Percentiles rank a stretch among this genome's conserved stretches.
These are phyloP conservation scores for Echeveria elegans DNA, from an alignment of 164 flowering plant genomes.

Conservation along the genomic window DNA sequence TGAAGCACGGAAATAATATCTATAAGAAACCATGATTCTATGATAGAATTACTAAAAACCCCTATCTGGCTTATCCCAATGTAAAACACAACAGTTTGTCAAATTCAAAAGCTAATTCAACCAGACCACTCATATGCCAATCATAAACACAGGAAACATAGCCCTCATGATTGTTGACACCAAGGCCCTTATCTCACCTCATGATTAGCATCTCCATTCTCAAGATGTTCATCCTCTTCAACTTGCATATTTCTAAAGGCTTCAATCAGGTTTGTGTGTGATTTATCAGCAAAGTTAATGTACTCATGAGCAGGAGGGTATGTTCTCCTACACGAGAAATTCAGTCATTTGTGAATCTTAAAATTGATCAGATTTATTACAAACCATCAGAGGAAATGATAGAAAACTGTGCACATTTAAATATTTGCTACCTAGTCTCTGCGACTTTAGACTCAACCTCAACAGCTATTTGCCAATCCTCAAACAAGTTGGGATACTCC, in stretches of 20 bases:
- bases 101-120: too few species aligned
- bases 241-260: slow-evolving; percentile 50
- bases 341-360: not conserved
- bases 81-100: too few species aligned
- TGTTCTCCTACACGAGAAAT: slow-evolving; percentile 30
- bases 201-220: slow-evolving; percentile 41
- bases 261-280: slow-evolving; percentile 44
- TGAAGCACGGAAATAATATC: too few species aligned
- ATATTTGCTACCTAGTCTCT: slow-evolving; percentile 47
- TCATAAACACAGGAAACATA: too few species aligned
- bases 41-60: too few species aligned
- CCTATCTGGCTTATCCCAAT: too few species aligned
- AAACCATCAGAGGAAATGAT: not conserved
- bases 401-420: not conserved
- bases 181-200: slow-evolving; percentile 21
- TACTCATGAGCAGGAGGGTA: too few species aligned
- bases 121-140: too few species aligned
- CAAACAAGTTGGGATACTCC: slow-evolving; percentile 92
- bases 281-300: slow-evolving; percentile 33
- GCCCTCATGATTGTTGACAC: too few species aligned
- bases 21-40: too few species aligned
- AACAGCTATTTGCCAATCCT: slow-evolving; percentile 95
- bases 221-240: slow-evolving; percentile 48
- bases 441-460: slow-evolving; percentile 69
- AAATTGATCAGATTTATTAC: not conserved